These are phyloP conservation scores for Aspergillus costaricaensis DNA, from an alignment of 2,329 filamentous ascomycete species.

Conservation along the genomic window DNA sequence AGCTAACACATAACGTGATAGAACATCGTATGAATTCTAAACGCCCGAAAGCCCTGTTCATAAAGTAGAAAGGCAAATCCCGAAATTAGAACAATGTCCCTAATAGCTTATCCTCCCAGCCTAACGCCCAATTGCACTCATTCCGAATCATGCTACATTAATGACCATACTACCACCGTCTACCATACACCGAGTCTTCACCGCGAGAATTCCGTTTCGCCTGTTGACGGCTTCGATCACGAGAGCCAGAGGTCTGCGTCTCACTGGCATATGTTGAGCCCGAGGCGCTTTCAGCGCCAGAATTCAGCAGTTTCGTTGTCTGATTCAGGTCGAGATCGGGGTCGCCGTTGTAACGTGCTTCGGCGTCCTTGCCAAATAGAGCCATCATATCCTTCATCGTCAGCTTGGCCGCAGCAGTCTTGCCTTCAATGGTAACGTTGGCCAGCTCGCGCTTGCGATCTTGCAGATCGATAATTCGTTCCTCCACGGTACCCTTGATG, in stretches of 20 bases:
- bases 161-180: constrained; percentile 26
- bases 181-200: constrained; percentile 32
- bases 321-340: constrained; percentile 42
- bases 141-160: background rate
- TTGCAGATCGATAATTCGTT: constrained; percentile 90
- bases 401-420: constrained; percentile 75
- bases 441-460: constrained; percentile 90
- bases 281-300: constrained; percentile 16
- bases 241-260: constrained; percentile 5
- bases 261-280: background rate
- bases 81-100: background rate
- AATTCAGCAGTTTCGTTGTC: constrained; percentile 33
- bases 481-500: constrained; percentile 82
- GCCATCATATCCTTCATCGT: constrained; percentile 91
- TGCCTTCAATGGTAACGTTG: constrained; percentile 85
- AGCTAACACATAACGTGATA: too few species aligned
- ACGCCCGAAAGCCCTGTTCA: background rate
- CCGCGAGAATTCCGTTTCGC: constrained; percentile 9
- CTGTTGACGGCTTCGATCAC: constrained; percentile 16
- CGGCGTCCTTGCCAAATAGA: constrained; percentile 75
- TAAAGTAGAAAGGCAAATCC: background rate
- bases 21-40: background rate
- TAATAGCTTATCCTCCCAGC: background rate
- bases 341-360: constrained; percentile 47
- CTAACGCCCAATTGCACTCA: background rate